These are phyloP conservation scores for Solanum sejunctum DNA, from an alignment of 257 asterid genomes.

Conservation along the genomic window DNA sequence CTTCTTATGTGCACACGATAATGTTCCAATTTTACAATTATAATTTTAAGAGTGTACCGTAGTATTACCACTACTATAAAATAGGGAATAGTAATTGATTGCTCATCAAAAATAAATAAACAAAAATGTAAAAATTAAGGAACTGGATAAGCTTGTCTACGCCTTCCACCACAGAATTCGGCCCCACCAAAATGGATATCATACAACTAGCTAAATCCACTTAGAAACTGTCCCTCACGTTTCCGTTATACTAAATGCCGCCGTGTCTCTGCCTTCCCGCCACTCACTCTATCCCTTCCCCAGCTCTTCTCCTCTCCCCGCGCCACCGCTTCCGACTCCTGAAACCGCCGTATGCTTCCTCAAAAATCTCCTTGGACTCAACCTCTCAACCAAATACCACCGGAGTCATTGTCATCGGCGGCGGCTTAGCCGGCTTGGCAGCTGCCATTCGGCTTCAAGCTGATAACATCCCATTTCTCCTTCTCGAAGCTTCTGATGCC, in stretches of 20 bases:
- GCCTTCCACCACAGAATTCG: not conserved
- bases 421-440: slow-evolving; percentile 89
- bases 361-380: slow-evolving; percentile 27
- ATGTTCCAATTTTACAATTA: no score
- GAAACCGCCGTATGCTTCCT: slow-evolving; percentile 32
- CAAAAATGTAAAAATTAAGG: not conserved
- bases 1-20: no score
- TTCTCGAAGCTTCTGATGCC: slow-evolving; percentile 75
- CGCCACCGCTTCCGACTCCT: slow-evolving; percentile 5
- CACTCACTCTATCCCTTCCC: slow-evolving; percentile 10
- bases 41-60: no score
- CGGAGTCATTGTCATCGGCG: slow-evolving; percentile 73
- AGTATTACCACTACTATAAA: no score
- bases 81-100: no score
- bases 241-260: slow-evolving; percentile 4
- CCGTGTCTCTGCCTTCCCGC: slow-evolving; percentile 4
- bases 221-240: not conserved
- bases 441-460: slow-evolving; percentile 83
- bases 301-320: not conserved
- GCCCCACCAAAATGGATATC: not conserved
- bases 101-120: not conserved
- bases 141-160: not conserved
- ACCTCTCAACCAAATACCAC: slow-evolving; percentile 20
- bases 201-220: not conserved
- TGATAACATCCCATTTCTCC: slow-evolving; percentile 53